phyloP scores from a whole-genome alignment of 2,329 filamentous ascomycete species.

The Ceratocystiopsis minuta region DNA sequence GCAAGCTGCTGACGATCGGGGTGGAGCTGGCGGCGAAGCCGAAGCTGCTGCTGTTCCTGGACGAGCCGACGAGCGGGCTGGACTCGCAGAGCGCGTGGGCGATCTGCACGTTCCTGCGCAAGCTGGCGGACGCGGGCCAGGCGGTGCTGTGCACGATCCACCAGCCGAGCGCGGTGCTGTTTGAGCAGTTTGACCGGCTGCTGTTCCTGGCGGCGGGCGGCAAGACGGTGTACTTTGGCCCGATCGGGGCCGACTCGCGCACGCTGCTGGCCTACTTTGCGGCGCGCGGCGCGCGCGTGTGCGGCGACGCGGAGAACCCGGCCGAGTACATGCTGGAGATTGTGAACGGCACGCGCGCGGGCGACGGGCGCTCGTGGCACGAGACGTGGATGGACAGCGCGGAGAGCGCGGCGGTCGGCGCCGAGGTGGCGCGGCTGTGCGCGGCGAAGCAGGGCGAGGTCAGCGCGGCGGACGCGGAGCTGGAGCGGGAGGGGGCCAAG shows the following conservation, averaged over 20 bases:
- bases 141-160: constrained; percentile 96
- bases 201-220: constrained; percentile 63
- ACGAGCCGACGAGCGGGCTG: constrained; percentile 69
- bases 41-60: constrained; percentile 56
- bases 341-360: constrained; percentile 41
- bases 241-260: constrained; percentile 48
- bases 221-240: constrained; percentile 64
- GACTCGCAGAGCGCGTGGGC: constrained; percentile 63
- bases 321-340: constrained; percentile 67
- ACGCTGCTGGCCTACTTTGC: constrained; percentile 61
- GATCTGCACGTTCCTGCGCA: constrained; percentile 55
- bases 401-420: constrained; percentile 36
- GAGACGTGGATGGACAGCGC: constrained; percentile 39
- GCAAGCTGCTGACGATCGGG: constrained; percentile 61
- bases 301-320: constrained; percentile 54
- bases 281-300: constrained; percentile 45
- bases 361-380: constrained; percentile 46
- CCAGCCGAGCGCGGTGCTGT: constrained; percentile 88
- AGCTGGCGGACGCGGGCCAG: constrained; percentile 58
- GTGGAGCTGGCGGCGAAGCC: constrained; percentile 67
- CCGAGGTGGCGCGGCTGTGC: constrained; percentile 39
- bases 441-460: constrained; percentile 16
- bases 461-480: constrained; percentile 17
- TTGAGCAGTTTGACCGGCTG: constrained; percentile 75
- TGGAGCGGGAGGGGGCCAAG: constrained; percentile 24